Evolutionary conservation across 2,329 filamentous ascomycete species (phyloP).

Genomic region (Alternaria gaisen): DNA sequence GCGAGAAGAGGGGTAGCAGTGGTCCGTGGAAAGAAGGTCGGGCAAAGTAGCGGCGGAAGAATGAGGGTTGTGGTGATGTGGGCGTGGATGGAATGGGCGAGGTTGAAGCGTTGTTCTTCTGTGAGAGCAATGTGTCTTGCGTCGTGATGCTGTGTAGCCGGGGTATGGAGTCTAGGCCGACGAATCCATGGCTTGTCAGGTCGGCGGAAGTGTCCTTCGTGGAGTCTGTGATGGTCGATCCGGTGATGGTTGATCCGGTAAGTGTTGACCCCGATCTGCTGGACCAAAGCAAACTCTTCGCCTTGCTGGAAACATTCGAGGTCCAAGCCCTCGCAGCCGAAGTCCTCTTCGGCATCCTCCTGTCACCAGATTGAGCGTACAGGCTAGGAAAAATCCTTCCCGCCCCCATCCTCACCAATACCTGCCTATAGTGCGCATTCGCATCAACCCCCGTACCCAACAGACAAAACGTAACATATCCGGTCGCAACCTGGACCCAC

Average conservation of each 20-base stretch:
- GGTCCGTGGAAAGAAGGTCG: conserved; percentile 7
- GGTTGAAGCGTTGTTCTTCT: neutral
- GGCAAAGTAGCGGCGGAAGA: conserved; percentile 34
- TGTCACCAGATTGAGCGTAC: conserved; percentile 27
- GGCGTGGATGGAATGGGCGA: neutral
- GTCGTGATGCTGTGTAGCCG: conserved; percentile 19
- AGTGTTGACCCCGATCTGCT: conserved; percentile 25
- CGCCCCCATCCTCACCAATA: conserved; percentile 35
- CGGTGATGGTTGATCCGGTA: conserved; percentile 20
- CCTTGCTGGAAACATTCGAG: conserved; percentile 29
- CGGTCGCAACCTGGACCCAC: conserved; percentile 65
- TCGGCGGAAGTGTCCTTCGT: conserved; percentile 17
- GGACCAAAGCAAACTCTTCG: conserved; percentile 37
- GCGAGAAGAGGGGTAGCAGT: conserved; percentile 33
- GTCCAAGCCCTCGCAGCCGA: conserved; percentile 29
- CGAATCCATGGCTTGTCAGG: conserved; percentile 24
- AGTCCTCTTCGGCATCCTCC: conserved; percentile 21
- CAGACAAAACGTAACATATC: conserved; percentile 67
- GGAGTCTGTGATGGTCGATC: conserved; percentile 22
- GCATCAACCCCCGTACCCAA: conserved; percentile 73
- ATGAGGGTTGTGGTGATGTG: conserved; percentile 7
- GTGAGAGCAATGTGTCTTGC: conserved; percentile 12
- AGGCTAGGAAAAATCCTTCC: conserved; percentile 45
- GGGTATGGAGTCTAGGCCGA: conserved; percentile 1
- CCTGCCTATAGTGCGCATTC: conserved; percentile 39